Conservation (phyloP, 352 stramenopile genomes). For the Phytophthora capsici region DNA sequence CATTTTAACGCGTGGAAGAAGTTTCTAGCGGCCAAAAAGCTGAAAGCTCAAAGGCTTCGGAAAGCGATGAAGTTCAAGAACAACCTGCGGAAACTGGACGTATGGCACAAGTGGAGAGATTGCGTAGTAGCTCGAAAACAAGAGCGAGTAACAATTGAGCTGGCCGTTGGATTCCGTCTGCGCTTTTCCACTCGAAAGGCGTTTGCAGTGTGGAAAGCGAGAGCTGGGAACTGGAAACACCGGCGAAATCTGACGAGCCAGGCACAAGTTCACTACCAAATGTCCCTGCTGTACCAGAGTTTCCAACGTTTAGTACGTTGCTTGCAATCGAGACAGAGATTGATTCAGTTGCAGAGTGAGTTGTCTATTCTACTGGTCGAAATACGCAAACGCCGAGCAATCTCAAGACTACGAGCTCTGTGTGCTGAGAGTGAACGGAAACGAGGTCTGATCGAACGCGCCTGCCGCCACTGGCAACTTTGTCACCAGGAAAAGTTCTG, state of each 20-base stretch:
- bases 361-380: slow-evolving; percentile 6
- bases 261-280: slow-evolving; percentile 15
- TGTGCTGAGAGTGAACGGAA: slow-evolving; percentile 3
- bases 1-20: slow-evolving; percentile 62
- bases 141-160: slow-evolving; percentile 36
- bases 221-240: slow-evolving; percentile 21
- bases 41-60: slow-evolving; percentile 35
- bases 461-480: slow-evolving; percentile 23
- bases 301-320: slow-evolving; percentile 18
- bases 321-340: neutral
- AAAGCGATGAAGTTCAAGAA: slow-evolving; percentile 41
- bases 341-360: slow-evolving; percentile 4
- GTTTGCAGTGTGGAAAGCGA: slow-evolving; percentile 41
- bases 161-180: slow-evolving; percentile 43
- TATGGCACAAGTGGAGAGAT: slow-evolving; percentile 44
- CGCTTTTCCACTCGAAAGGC: slow-evolving; percentile 47
- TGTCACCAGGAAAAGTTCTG: slow-evolving; percentile 33
- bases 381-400: slow-evolving; percentile 10
- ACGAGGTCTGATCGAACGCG: neutral
- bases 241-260: slow-evolving; percentile 20
- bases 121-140: slow-evolving; percentile 26
- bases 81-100: slow-evolving; percentile 24
- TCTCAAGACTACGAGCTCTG: slow-evolving; percentile 17
- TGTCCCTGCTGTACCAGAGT: neutral
- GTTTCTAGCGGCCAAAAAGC: slow-evolving; percentile 27